These are phyloP conservation scores for Holtermannia corniformis DNA, from an alignment of 768 basidiomycete species.

Conservation along the genomic window DNA sequence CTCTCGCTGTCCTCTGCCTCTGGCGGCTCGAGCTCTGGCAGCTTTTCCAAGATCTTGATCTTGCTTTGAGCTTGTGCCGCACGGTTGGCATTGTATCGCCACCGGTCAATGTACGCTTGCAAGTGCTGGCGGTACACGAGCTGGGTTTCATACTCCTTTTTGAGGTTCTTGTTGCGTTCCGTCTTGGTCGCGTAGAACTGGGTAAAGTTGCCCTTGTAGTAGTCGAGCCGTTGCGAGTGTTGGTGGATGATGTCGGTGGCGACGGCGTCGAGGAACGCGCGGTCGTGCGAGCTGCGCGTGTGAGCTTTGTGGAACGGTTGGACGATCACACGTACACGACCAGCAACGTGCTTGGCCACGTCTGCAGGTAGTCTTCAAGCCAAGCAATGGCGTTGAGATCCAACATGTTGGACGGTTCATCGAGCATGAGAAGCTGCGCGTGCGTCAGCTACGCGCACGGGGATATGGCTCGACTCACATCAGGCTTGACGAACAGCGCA, in stretches of 20 bases:
- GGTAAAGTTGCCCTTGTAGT: slow-evolving; percentile 98
- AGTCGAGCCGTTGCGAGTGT: slow-evolving; percentile 82
- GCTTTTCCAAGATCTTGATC: slow-evolving; percentile 69
- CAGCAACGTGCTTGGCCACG: slow-evolving; percentile 82
- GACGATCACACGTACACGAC: slow-evolving; percentile 64
- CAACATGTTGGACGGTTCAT: slow-evolving; percentile 95
- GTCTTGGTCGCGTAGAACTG: slow-evolving; percentile 99
- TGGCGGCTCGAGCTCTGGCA: slow-evolving; percentile 87
- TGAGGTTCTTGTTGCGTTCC: slow-evolving; percentile 77
- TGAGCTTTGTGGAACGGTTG: slow-evolving; percentile 3
- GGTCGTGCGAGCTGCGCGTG: slow-evolving; percentile 74
- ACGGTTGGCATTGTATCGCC: slow-evolving; percentile 95
- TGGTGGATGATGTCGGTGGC: slow-evolving; percentile 97
- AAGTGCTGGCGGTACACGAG: slow-evolving; percentile 90
- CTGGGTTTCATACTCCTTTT: slow-evolving; percentile 91
- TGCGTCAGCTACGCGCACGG: slow-evolving; percentile 30
- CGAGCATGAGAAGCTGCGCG: slow-evolving; percentile 68
- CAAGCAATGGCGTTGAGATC: slow-evolving; percentile 95
- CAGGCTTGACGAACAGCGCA: slow-evolving; percentile 84
- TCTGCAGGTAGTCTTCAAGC: slow-evolving; percentile 94
- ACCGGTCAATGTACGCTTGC: slow-evolving; percentile 95
- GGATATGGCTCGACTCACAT: slow-evolving; percentile 40
- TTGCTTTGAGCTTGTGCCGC: slow-evolving; percentile 75
- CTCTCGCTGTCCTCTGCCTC: slow-evolving; percentile 84
- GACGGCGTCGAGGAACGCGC: slow-evolving; percentile 91